phyloP scores from a whole-genome alignment of 805 yeast species.

The Yarrowia deformans region DNA sequence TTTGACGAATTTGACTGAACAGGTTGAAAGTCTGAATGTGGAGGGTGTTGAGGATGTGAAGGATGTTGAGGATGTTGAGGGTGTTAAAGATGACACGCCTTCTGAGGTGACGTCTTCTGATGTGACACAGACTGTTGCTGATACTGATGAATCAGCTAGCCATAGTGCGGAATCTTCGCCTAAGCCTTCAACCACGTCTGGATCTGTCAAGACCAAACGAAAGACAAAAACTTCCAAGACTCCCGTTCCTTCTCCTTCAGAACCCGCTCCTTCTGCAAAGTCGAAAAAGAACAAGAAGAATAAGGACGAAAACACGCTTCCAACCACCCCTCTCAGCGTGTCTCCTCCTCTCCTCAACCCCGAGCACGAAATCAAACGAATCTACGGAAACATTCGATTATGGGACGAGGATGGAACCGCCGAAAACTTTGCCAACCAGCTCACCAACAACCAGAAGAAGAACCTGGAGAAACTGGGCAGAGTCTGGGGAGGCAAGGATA shows the following conservation, averaged over 20 bases:
- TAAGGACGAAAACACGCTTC: neutral
- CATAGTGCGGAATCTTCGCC: too few species aligned
- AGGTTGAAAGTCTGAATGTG: neutral
- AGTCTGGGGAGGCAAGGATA: slow-evolving; percentile 83
- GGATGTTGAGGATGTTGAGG: too few species aligned
- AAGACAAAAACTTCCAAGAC: neutral
- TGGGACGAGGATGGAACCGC: slow-evolving; percentile 34
- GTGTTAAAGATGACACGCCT: too few species aligned
- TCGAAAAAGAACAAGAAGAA: slow-evolving; percentile 18
- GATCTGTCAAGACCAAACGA: neutral
- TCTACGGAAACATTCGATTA: slow-evolving; percentile 32
- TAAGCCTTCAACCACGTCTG: too few species aligned
- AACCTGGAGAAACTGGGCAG: slow-evolving; percentile 24
- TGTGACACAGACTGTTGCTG: too few species aligned
- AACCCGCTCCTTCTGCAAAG: neutral
- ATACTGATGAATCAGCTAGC: too few species aligned
- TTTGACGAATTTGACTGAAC: neutral
- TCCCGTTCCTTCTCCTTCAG: neutral
- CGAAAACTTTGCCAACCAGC: slow-evolving; percentile 19
- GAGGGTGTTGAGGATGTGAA: too few species aligned
- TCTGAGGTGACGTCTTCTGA: too few species aligned
- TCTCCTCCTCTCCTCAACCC: slow-evolving; percentile 13
- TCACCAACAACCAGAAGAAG: slow-evolving; percentile 25
- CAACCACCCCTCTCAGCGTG: slow-evolving; percentile 27
- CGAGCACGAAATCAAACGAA: slow-evolving; percentile 21